Evolutionary conservation across 2,329 filamentous ascomycete species (phyloP).

Genomic region (Cercospora brassicicola): DNA sequence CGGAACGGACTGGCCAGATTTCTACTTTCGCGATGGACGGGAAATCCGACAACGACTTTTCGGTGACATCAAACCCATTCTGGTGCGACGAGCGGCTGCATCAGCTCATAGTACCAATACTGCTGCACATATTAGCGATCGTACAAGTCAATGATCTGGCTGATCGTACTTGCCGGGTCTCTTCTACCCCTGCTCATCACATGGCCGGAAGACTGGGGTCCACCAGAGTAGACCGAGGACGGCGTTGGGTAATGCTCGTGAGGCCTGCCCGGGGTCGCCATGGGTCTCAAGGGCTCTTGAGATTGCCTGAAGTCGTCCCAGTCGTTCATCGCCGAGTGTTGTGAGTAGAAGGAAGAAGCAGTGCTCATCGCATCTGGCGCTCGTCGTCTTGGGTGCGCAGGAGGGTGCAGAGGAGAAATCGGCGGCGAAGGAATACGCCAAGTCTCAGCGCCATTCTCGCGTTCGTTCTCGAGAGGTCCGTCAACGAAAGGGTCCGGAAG

Average conservation of each 20-base stretch:
- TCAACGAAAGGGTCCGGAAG: conserved; percentile 1
- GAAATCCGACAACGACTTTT: background rate
- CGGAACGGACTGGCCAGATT: background rate
- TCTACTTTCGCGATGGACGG: background rate
- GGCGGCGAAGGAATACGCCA: background rate
- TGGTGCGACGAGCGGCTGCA: background rate
- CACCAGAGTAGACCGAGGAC: conserved; percentile 7
- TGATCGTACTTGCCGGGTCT: background rate
- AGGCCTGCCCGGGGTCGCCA: background rate
- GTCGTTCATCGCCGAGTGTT: background rate
- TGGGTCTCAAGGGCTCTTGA: background rate
- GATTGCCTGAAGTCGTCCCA: background rate
- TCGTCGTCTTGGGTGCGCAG: background rate
- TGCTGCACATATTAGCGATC: background rate
- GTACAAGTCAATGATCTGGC: conserved; percentile 17
- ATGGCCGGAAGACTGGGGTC: background rate
- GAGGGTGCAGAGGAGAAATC: background rate
- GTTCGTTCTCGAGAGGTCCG: background rate
- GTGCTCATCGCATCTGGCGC: background rate
- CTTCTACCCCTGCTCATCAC: background rate
- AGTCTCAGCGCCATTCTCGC: background rate
- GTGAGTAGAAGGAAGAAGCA: conserved; percentile 4
- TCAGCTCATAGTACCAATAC: background rate
- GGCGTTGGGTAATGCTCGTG: background rate
- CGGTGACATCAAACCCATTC: background rate